These are phyloP conservation scores for Fusarium foetens DNA, from an alignment of 2,329 filamentous ascomycete genomes.

Conservation along the genomic window DNA sequence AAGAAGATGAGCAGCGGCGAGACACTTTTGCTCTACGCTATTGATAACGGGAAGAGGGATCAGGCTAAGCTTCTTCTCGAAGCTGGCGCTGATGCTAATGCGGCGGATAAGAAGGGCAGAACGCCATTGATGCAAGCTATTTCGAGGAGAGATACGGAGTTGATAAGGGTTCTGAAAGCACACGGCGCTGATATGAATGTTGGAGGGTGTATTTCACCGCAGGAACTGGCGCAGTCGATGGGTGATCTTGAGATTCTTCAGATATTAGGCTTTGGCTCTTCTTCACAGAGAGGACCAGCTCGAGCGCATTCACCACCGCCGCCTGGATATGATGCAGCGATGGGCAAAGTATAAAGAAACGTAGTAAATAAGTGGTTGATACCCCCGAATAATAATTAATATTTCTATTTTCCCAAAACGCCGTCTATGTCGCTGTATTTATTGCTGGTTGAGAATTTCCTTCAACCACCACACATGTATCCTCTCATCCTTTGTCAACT, in stretches of 20 bases:
- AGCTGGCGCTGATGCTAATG: constrained; percentile 49
- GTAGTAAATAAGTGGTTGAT: not conserved
- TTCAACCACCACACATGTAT: constrained; percentile 95
- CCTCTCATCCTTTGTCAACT: constrained; percentile 85
- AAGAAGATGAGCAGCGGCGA: constrained; percentile 45
- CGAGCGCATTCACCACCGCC: constrained; percentile 38
- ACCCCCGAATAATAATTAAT: constrained; percentile 23
- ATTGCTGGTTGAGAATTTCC: constrained; percentile 60
- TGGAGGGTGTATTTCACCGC: constrained; percentile 30
- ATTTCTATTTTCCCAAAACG: constrained; percentile 13
- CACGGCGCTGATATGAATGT: constrained; percentile 43
- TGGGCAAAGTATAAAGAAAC: constrained; percentile 25
- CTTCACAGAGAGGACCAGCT: not conserved
- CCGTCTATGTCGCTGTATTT: constrained; percentile 12
- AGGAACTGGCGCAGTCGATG: constrained; percentile 42
- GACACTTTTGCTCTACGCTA: constrained; percentile 47
- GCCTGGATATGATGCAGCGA: constrained; percentile 33
- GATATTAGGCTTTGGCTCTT: constrained; percentile 35
- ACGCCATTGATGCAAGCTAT: constrained; percentile 50
- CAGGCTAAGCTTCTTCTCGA: constrained; percentile 44
- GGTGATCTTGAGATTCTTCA: constrained; percentile 42
- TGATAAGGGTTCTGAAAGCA: constrained; percentile 45
- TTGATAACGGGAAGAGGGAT: constrained; percentile 41
- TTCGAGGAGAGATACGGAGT: constrained; percentile 40
- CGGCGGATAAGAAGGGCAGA: constrained; percentile 44